Base-by-base conservation (phyloP, 2,329 filamentous ascomycete species). In the Fusarium sterilihyphosum region DNA sequence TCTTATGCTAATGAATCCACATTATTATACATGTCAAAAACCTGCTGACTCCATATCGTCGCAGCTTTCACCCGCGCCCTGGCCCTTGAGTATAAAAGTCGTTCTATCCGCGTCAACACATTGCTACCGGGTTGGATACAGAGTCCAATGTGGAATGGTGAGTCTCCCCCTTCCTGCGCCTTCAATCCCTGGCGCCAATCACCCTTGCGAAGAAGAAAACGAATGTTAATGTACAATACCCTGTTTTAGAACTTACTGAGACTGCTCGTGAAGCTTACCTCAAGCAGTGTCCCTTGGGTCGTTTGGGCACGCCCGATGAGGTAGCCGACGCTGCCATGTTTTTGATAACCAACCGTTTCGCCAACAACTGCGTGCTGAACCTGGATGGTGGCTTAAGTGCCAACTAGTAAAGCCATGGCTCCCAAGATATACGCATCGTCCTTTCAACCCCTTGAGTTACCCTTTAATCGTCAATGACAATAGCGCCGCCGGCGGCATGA, bases 301-400 rank as follows among this genome's bases (percentile, higher is more conserved):
- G 94, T 37, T 90, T 96, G 72, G 94, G 93, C 22, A 83, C 85
- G 40, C 85, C 88, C 13, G 86, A 89, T 33, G 94, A 97, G 81
- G 89, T 97, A 38, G 94, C 94, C n/a, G 91, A 95, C 78, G 94
- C 94, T 62, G 93, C 92, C 53, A 80, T 92, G 35, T 97, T 97
- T 81, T 87, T 97, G 22, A 92, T 90, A 37, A 87, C 88, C 53
- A 97, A 96, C 81, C 85, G 89, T 71, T 98, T 96, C 83, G 93
- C 94, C 64, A 96, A 96, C 81, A 97, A 97, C 75, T 96, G 94
- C 81, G 88, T 95, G 58, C 86, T 98, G 59, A 96, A 95, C 81
- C 86, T 98, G 35, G 95, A 97, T 82, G 95, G 95, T 22, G 95
- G 95, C 4, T 82, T 97, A 75, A 95, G 93, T 81, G 93, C 93